These are phyloP conservation scores for Quercus mongolica DNA, from an alignment of 306 rosid genomes.

Conservation along the genomic window DNA sequence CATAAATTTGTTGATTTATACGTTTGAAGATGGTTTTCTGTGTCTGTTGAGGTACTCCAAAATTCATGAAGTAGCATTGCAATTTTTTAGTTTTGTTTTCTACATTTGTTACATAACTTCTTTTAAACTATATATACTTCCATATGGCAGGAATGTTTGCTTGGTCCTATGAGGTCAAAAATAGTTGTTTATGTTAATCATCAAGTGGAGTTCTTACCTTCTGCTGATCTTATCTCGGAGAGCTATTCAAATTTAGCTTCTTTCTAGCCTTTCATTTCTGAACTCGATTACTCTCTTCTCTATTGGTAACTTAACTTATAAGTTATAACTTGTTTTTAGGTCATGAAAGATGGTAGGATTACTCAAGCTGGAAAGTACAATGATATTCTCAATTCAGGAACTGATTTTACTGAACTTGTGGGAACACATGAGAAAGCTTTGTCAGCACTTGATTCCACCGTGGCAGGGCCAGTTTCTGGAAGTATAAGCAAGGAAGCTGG, in stretches of 20 bases:
- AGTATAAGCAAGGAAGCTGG: conserved; percentile 24
- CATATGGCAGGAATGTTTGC: conserved; percentile 57
- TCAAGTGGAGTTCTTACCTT: conserved; percentile 76
- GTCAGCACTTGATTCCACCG: conserved; percentile 50
- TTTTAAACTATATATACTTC: background rate
- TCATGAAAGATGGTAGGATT: conserved; percentile 62
- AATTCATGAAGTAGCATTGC: background rate
- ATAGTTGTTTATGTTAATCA: conserved; percentile 71
- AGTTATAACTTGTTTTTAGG: conserved; percentile 24
- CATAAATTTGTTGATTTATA: no score
- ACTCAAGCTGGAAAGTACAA: conserved; percentile 56
- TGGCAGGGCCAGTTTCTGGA: conserved; percentile 24
- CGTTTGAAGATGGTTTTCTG: background rate
- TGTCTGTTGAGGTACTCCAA: background rate
- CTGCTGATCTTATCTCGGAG: conserved; percentile 71
- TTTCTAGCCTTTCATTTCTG: background rate
- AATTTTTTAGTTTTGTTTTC: background rate
- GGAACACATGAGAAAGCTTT: conserved; percentile 79
- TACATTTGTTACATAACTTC: background rate
- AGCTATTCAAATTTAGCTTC: conserved; percentile 9
- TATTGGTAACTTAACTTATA: background rate
- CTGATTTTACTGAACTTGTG: conserved; percentile 45
- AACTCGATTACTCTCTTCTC: background rate
- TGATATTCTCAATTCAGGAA: conserved; percentile 13
- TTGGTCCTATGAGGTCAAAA: conserved; percentile 52